These are phyloP conservation scores for Melanopsichium pennsylvanicum DNA, from an alignment of 1,284 basidiomycete species.

Conservation along the genomic window DNA sequence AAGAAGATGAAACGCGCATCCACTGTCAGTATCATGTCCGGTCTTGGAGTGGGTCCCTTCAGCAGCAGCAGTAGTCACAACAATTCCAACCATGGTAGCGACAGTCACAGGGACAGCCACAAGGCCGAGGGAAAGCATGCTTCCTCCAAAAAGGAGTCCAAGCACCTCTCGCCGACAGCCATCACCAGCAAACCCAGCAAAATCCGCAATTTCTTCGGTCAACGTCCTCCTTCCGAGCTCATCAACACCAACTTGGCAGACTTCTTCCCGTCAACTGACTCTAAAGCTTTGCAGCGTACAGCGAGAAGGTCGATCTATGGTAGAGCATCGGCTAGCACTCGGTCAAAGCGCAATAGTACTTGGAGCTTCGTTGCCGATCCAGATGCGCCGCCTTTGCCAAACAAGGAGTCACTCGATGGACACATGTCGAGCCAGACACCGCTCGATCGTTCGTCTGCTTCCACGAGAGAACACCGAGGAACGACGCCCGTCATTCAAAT, in stretches of 20 bases:
- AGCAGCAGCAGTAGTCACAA: conserved; percentile 15
- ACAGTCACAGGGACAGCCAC: background rate
- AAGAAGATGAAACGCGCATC: conserved; percentile 89
- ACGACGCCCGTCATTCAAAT: conserved; percentile 46
- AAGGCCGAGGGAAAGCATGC: conserved; percentile 9
- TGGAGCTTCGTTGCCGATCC: conserved; percentile 59
- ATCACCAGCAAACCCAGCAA: conserved; percentile 65
- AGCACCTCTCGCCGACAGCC: conserved; percentile 11
- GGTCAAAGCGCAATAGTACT: conserved; percentile 59
- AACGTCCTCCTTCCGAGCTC: conserved; percentile 93
- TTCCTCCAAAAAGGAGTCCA: conserved; percentile 25
- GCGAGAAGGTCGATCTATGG: conserved; percentile 59
- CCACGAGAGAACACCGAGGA: conserved; percentile 18
- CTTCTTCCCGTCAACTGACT: conserved; percentile 93
- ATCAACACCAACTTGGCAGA: conserved; percentile 95
- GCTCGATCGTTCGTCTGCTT: conserved; percentile 16
- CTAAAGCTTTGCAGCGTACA: conserved; percentile 68
- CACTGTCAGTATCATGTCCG: conserved; percentile 90
- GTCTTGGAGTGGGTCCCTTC: conserved; percentile 70
- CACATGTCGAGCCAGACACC: conserved; percentile 5
- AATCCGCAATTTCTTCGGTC: conserved; percentile 96
- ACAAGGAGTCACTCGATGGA: conserved; percentile 46
- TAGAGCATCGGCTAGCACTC: conserved; percentile 49
- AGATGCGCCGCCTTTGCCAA: conserved; percentile 48
- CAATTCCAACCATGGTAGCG: background rate